Evolutionary conservation across 78 protist species (phyloP), one percentile per base, ranked within the genome.

Genomic region (Creolimax fragrantissima): DNA sequence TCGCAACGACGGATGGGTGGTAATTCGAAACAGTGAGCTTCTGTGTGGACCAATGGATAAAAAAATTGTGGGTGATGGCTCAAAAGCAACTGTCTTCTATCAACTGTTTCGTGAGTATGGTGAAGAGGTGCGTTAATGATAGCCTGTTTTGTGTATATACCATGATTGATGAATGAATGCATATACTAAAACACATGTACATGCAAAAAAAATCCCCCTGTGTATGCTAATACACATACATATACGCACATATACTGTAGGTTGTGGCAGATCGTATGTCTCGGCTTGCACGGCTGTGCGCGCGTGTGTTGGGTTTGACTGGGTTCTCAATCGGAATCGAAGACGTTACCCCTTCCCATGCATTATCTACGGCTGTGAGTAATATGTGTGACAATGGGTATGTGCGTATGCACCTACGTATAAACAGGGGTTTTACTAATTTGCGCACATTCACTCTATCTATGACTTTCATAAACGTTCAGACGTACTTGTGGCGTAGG

Each of bases 291-390:
- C 94, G 96, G 89, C 37, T 95, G 35, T 47, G 94, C 2, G 3
- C 95, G 0, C 94, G 97, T n/a, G 96, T 84, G 90, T 88, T 94
- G 0, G 94, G 94, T 42, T 89, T 93, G 83, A 85, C 90, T 32
- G 99, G 99, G 35, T 99, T 98, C 94, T 93, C 97, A 37, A 98
- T 99, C 91, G 99, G 99, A 41, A 96, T 99, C 83, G 93, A 84
- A 5, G 99, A 98, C 90, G 99, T 99, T 17, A 90, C 91, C 42
- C 99, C 99, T 36, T 39, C 95, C 5, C 88, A 43, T 0, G 24
- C 24, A 17, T 94, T 99, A 35, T 35, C 39, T 17, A 88, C 6
- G 5, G 35, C 6, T 24, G 74, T 58, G 0, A 32, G 39, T 58
- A 24, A 58, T 58, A 58, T 58, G 74, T 58, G 74, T 58, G 74